Evolutionary conservation across 768 basidiomycete species (phyloP).

Genomic region (Jaapia argillacea): DNA sequence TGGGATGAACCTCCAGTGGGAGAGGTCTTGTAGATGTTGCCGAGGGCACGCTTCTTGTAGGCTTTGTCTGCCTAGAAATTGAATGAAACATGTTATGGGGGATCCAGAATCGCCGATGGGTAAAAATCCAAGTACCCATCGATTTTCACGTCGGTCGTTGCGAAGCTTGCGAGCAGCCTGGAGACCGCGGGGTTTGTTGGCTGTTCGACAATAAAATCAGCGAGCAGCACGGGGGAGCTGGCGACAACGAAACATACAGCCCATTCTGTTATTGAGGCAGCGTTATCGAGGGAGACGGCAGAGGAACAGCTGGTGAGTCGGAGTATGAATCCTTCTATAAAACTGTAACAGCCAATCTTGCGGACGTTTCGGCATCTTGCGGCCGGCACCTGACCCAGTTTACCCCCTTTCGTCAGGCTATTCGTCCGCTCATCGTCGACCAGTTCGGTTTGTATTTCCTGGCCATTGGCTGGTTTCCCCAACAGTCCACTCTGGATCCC

Average conservation of each 20-base stretch:
- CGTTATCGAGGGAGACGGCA: slow-evolving; percentile 7
- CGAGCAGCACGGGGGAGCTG: no score
- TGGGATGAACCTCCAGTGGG: slow-evolving; percentile 99
- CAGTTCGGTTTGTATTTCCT: no score
- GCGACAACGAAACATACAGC: slow-evolving; percentile 79
- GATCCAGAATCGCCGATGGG: background rate
- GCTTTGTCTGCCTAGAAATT: slow-evolving; percentile 80
- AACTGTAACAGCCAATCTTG: no score
- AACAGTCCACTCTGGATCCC: no score
- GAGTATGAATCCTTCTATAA: no score
- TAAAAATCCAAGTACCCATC: slow-evolving; percentile 63
- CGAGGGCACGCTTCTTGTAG: slow-evolving; percentile 99
- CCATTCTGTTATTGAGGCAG: slow-evolving; percentile 61
- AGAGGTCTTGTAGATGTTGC: slow-evolving; percentile 99
- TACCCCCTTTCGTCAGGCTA: no score
- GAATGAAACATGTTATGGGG: background rate
- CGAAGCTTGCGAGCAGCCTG: slow-evolving; percentile 99
- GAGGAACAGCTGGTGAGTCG: background rate
- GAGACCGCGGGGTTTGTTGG: slow-evolving; percentile 98
- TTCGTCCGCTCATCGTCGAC: no score
- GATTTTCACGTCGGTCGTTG: slow-evolving; percentile 86
- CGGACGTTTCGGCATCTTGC: no score
- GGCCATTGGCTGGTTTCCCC: no score
- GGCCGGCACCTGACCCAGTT: no score
- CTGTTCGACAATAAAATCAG: slow-evolving; percentile 26